Conservation (phyloP, 2,329 filamentous ascomycete species). For the Penicillium verrucosum region DNA sequence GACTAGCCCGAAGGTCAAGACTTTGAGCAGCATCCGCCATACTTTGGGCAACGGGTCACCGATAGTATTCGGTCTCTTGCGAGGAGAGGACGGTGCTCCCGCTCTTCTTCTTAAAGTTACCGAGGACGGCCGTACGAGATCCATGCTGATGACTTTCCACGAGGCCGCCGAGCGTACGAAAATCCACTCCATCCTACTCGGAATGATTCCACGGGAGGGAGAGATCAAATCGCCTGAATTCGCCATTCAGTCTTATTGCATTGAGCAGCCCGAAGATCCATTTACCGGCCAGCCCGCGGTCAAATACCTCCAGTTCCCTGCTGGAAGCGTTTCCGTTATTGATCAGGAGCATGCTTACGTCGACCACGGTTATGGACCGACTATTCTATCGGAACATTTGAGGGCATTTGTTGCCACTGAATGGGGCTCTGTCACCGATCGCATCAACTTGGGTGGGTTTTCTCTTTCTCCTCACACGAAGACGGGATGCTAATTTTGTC, state of each 20-base stretch:
- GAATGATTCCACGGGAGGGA: constrained; percentile 63
- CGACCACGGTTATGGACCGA: constrained; percentile 59
- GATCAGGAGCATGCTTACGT: constrained; percentile 61
- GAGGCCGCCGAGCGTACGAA: constrained; percentile 67
- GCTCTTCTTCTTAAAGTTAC: constrained; percentile 69
- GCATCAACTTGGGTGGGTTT: constrained; percentile 66
- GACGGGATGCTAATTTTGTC: constrained; percentile 13
- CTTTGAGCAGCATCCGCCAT: constrained; percentile 72
- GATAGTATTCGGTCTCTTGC: constrained; percentile 73
- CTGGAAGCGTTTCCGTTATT: constrained; percentile 54
- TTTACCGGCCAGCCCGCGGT: constrained; percentile 27
- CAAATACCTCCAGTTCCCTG: constrained; percentile 37
- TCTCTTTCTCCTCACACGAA: neutral
- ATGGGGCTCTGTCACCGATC: constrained; percentile 75
- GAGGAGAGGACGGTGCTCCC: constrained; percentile 66
- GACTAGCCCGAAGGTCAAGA: constrained; percentile 73
- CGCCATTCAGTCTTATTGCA: constrained; percentile 61
- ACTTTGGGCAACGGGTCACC: constrained; percentile 63
- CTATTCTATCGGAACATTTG: constrained; percentile 72
- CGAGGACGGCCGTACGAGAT: constrained; percentile 62
- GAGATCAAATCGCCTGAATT: constrained; percentile 71
- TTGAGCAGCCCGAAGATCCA: constrained; percentile 50
- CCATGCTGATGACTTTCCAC: constrained; percentile 73
- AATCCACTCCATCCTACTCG: constrained; percentile 70
- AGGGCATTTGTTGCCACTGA: constrained; percentile 73